A percentile compares a stretch with the other conserved stretches of the same genome.
Evolutionary conservation across 1,139 yeast species (phyloP).

Genomic region (Suhomyces taliae): DNA sequence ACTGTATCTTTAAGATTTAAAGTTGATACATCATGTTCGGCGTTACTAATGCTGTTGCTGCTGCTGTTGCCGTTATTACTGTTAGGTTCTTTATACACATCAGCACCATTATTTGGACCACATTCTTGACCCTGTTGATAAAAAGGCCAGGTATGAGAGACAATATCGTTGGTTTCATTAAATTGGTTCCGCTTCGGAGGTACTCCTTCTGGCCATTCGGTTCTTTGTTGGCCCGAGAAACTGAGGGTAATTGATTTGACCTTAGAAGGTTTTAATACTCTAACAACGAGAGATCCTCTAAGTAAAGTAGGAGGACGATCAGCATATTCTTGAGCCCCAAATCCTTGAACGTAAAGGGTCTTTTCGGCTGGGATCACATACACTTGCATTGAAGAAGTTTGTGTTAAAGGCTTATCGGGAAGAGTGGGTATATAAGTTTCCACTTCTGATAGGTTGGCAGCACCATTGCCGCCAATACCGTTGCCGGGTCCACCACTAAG

Average conservation of each 20-base stretch:
- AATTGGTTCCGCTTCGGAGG: constrained; percentile 81
- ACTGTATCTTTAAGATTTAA: constrained; percentile 31
- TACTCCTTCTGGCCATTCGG: constrained; percentile 99
- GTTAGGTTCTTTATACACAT: constrained; percentile 41
- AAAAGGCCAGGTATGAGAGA: constrained; percentile 91
- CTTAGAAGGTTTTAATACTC: constrained; percentile 73
- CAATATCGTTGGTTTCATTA: constrained; percentile 62
- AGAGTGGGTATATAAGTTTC: constrained; percentile 36
- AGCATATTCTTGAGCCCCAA: constrained; percentile 60
- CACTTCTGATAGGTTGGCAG: constrained; percentile 3
- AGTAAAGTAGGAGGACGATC: constrained; percentile 79
- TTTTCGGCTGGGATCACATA: constrained; percentile 76
- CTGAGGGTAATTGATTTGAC: constrained; percentile 65
- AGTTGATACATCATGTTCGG: constrained; percentile 31
- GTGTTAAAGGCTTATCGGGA: constrained; percentile 50
- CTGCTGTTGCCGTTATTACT: constrained; percentile 10
- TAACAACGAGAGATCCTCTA: constrained; percentile 75
- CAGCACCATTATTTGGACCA: constrained; percentile 56
- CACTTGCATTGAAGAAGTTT: constrained; percentile 49
- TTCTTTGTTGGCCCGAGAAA: constrained; percentile 72
- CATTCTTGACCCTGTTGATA: constrained; percentile 47
- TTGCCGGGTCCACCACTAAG: constrained; percentile 8
- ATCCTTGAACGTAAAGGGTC: constrained; percentile 78
- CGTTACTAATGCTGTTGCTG: constrained; percentile 1
- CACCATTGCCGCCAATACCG: not conserved